A percentile compares a stretch with the other conserved stretches of the same genome.
phyloP scores from a whole-genome alignment of 352 stramenopile species.

The Thalassiosira hispida region DNA sequence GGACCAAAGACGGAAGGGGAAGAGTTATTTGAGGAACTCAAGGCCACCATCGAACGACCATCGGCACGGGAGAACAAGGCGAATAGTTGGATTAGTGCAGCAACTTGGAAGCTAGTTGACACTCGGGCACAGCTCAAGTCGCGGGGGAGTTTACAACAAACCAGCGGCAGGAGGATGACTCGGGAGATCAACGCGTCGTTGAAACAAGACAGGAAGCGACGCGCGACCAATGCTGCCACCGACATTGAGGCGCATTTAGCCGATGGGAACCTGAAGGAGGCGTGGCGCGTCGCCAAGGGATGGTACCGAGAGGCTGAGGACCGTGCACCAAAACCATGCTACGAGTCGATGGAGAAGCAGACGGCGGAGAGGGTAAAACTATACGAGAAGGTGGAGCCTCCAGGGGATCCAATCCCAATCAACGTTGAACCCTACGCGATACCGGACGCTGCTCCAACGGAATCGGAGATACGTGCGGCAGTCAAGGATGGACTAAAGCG shows the following conservation, averaged over 20 bases:
- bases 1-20: constrained; percentile 9
- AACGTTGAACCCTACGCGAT: constrained; percentile 13
- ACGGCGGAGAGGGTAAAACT: constrained; percentile 26
- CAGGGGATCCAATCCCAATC: constrained; percentile 22
- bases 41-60: background rate
- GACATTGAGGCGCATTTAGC: background rate
- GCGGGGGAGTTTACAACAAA: background rate
- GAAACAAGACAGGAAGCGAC: background rate
- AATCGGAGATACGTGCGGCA: constrained; percentile 19
- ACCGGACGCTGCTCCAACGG: background rate
- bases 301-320: constrained; percentile 33
- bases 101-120: constrained; percentile 33
- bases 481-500: constrained; percentile 8
- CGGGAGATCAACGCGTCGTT: background rate
- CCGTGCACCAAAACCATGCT: constrained; percentile 15
- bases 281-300: constrained; percentile 13
- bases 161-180: background rate
- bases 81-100: constrained; percentile 31
- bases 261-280: constrained; percentile 17
- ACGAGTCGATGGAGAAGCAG: constrained; percentile 26
- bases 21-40: constrained; percentile 23
- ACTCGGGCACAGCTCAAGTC: constrained; percentile 1
- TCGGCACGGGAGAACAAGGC: background rate
- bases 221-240: background rate
- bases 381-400: constrained; percentile 16